These are phyloP conservation scores for Inga leiocalycina DNA, from an alignment of 306 rosid species.

Conservation along the genomic window DNA sequence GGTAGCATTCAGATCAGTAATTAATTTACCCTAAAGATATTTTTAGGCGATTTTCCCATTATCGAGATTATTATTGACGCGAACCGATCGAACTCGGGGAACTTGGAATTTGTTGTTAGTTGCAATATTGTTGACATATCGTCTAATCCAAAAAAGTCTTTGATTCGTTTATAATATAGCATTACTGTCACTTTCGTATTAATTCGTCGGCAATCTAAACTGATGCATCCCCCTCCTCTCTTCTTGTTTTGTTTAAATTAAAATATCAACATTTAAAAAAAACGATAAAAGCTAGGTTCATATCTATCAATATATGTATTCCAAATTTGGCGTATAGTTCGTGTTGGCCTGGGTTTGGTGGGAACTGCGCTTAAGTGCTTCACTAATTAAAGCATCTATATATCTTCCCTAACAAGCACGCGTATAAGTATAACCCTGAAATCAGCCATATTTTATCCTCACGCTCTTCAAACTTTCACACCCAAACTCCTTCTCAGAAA, in stretches of 20 bases:
- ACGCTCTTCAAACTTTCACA: background rate
- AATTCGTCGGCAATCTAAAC: background rate
- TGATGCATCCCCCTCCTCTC: background rate
- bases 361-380: background rate
- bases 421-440: background rate
- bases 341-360: background rate
- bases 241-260: background rate
- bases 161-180: background rate
- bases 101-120: background rate
- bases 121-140: constrained; percentile 3
- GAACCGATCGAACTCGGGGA: constrained; percentile 4
- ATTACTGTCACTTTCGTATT: background rate
- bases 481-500: background rate
- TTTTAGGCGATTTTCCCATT: too few relatives aligned
- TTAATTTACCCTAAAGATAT: too few relatives aligned
- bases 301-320: background rate
- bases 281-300: too few relatives aligned
- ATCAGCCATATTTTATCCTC: background rate
- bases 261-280: background rate
- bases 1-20: too few relatives aligned
- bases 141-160: background rate
- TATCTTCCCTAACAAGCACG: background rate
- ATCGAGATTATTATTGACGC: background rate
- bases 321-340: background rate
- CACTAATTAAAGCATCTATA: background rate